Conservation (phyloP, 2,329 filamentous ascomycete genomes). For the Aureobasidium sp. region DNA sequence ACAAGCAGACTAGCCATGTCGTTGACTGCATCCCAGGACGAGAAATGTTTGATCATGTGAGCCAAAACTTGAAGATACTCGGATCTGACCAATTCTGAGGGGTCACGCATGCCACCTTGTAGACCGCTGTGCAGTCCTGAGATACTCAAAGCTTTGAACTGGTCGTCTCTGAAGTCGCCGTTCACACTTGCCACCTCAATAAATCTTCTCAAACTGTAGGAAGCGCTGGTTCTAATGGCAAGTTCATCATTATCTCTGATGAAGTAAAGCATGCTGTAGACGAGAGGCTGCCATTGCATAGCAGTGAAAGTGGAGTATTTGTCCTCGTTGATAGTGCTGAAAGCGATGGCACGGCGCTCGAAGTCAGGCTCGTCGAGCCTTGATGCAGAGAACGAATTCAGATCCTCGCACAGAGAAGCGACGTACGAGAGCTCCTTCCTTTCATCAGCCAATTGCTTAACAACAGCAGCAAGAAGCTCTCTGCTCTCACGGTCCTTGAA, state of each 20-base stretch:
- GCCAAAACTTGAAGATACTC: slow-evolving; percentile 78
- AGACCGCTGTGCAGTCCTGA: slow-evolving; percentile 66
- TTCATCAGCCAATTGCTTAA: slow-evolving; percentile 62
- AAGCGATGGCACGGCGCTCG: slow-evolving; percentile 70
- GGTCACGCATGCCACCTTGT: slow-evolving; percentile 66
- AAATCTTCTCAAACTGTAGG: slow-evolving; percentile 72
- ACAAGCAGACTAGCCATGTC: slow-evolving; percentile 68
- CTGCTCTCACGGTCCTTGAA: slow-evolving; percentile 78
- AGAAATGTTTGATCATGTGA: slow-evolving; percentile 64
- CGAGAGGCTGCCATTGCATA: slow-evolving; percentile 76
- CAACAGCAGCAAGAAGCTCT: slow-evolving; percentile 63
- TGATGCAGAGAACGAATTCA: slow-evolving; percentile 70
- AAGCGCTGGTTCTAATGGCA: slow-evolving; percentile 75
- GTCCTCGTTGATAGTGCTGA: slow-evolving; percentile 61
- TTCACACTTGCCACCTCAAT: slow-evolving; percentile 54
- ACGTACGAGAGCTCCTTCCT: slow-evolving; percentile 56
- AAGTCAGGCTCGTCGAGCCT: slow-evolving; percentile 85
- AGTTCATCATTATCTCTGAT: slow-evolving; percentile 83
- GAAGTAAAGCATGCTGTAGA: slow-evolving; percentile 86
- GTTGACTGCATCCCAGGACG: slow-evolving; percentile 61
- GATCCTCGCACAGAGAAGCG: slow-evolving; percentile 63
- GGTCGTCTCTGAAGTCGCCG: slow-evolving; percentile 34
- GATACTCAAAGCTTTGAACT: slow-evolving; percentile 54
- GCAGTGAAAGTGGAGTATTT: slow-evolving; percentile 55
- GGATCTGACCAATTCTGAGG: slow-evolving; percentile 74